Evolutionary conservation across 805 yeast genomes (phyloP).

Genomic region (Candida boidinii): DNA sequence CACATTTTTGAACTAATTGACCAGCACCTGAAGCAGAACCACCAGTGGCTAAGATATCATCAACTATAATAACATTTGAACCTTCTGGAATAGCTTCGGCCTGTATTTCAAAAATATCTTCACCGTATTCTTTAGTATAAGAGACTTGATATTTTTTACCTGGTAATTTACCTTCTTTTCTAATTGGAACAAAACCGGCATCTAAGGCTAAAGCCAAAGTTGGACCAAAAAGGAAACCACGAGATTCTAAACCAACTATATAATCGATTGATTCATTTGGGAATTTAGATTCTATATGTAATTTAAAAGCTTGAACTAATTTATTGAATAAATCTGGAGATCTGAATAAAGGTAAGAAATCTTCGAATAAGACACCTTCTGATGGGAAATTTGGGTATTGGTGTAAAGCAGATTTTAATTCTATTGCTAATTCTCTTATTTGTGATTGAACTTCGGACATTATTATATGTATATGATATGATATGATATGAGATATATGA

Average conservation of each 20-base stretch:
- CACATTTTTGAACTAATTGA: constrained; percentile 57
- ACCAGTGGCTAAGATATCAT: constrained; percentile 97
- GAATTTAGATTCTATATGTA: constrained; percentile 53
- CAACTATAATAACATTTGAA: constrained; percentile 78
- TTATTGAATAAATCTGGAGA: constrained; percentile 74
- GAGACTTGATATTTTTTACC: constrained; percentile 68
- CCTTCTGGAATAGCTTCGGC: constrained; percentile 70
- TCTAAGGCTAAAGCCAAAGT: constrained; percentile 81
- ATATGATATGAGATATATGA: no score
- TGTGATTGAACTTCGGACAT: no score
- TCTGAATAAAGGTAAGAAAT: constrained; percentile 89
- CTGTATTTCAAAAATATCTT: constrained; percentile 85
- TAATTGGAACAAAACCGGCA: constrained; percentile 90
- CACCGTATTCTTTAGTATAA: constrained; percentile 88
- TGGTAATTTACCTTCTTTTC: constrained; percentile 94
- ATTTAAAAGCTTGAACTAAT: constrained; percentile 70
- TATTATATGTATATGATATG: no score
- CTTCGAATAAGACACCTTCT: constrained; percentile 91
- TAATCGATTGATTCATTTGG: constrained; percentile 59
- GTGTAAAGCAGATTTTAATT: constrained; percentile 43
- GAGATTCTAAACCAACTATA: constrained; percentile 89
- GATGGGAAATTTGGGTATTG: constrained; percentile 93
- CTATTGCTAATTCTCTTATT: constrained; percentile 28
- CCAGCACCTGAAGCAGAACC: constrained; percentile 96
- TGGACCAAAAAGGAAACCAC: constrained; percentile 97